phyloP scores from a whole-genome alignment of 495 filamentous ascomycete species.

The Tuber melanosporum region DNA sequence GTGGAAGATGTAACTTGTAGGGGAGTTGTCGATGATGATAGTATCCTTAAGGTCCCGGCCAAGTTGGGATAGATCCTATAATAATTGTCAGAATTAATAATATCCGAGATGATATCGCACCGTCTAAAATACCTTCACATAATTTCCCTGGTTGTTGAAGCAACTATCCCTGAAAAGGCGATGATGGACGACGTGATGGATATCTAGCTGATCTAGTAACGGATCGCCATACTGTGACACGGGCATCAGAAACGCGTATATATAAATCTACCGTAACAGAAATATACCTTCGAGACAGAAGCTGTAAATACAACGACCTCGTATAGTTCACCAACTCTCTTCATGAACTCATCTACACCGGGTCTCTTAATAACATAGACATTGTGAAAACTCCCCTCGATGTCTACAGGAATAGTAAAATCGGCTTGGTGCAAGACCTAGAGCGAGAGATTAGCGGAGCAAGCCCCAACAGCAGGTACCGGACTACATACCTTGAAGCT shows the following conservation, averaged over 20 bases:
- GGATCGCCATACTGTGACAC: conserved; percentile 83
- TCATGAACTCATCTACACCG: conserved; percentile 98
- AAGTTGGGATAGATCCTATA: conserved; percentile 84
- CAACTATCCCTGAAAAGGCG: conserved; percentile 95
- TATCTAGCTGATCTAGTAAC: conserved; percentile 91
- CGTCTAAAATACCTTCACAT: conserved; percentile 66
- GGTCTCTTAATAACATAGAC: conserved; percentile 99
- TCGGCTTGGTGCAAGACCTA: conserved; percentile 97
- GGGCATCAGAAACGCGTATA: conserved; percentile 13
- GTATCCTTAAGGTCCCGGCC: conserved; percentile 93
- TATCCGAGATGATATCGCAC: neutral
- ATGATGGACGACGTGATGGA: conserved; percentile 94
- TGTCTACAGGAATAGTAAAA: conserved; percentile 98
- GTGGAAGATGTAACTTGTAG: conserved; percentile 98
- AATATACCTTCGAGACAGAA: conserved; percentile 87
- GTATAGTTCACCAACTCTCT: conserved; percentile 92
- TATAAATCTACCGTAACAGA: neutral
- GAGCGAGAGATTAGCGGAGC: conserved; percentile 37
- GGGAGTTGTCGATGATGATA: conserved; percentile 99
- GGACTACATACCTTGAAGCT: conserved; percentile 79
- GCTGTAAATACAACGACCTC: conserved; percentile 99
- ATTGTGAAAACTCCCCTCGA: conserved; percentile 97
- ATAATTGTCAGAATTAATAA: conserved; percentile 27
- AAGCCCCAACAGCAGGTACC: conserved; percentile 11
- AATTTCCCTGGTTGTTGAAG: conserved; percentile 99